Evolutionary conservation across 2,329 filamentous ascomycete species (phyloP).

Genomic region (Trichothecium roseum): DNA sequence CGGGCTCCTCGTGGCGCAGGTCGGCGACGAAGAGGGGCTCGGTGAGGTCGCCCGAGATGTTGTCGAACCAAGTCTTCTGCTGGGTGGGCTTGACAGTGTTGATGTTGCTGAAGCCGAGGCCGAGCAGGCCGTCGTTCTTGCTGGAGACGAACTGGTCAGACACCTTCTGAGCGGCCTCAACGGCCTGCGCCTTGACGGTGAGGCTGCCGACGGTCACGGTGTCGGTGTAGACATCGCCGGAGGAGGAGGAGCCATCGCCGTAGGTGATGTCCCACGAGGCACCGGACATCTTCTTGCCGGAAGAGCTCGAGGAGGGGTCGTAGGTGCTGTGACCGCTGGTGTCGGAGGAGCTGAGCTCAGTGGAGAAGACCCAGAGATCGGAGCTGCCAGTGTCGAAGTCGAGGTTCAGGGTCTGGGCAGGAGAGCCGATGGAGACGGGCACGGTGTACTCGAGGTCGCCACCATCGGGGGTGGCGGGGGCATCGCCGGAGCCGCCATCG

Average conservation of each 20-base stretch:
- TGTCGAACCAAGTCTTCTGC: slow-evolving; percentile 34
- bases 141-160: slow-evolving; percentile 25
- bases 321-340: slow-evolving; percentile 15
- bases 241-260: slow-evolving; percentile 30
- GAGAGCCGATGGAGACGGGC: slow-evolving; percentile 3
- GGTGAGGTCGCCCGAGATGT: slow-evolving; percentile 6
- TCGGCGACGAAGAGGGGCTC: slow-evolving; percentile 21
- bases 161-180: slow-evolving; percentile 31
- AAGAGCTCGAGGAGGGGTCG: slow-evolving; percentile 19
- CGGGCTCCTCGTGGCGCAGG: slow-evolving; percentile 40
- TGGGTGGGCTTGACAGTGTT: slow-evolving; percentile 28
- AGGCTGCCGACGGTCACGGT: slow-evolving; percentile 29
- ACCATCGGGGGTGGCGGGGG: not conserved
- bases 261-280: slow-evolving; percentile 32
- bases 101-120: slow-evolving; percentile 29
- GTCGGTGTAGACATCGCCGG: slow-evolving; percentile 32
- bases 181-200: slow-evolving; percentile 28
- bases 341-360: slow-evolving; percentile 11
- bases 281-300: slow-evolving; percentile 23
- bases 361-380: slow-evolving; percentile 27
- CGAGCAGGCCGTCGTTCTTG: slow-evolving; percentile 26
- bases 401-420: slow-evolving; percentile 22
- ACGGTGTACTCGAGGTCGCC: slow-evolving; percentile 1
- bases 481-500: not conserved
- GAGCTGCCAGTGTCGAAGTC: slow-evolving; percentile 32